These are phyloP conservation scores for Xerocomus tenax DNA, from an alignment of 1,284 basidiomycete species.

Conservation along the genomic window DNA sequence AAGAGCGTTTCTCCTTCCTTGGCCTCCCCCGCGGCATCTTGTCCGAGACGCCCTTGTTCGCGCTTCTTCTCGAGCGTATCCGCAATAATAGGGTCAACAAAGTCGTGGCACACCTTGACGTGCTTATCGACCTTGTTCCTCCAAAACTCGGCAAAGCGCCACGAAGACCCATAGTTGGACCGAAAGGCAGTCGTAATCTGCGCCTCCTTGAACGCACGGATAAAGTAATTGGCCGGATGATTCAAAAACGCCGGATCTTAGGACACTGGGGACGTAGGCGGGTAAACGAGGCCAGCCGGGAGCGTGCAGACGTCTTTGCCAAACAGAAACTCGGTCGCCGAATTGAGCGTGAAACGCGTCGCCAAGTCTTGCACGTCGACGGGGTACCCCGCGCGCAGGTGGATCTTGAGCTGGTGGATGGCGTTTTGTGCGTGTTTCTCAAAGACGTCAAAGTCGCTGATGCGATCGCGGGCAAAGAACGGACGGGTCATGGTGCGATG, in stretches of 20 bases:
- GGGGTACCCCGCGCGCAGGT: slow-evolving; percentile 35
- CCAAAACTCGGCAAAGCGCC: slow-evolving; percentile 26
- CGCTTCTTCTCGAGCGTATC: slow-evolving; percentile 24
- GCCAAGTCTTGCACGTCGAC: slow-evolving; percentile 44
- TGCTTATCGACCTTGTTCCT: slow-evolving; percentile 15
- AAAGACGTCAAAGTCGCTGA: slow-evolving; percentile 47
- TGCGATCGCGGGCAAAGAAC: slow-evolving; percentile 44
- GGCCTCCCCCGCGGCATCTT: slow-evolving; percentile 2
- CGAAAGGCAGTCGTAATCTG: slow-evolving; percentile 12
- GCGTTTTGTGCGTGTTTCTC: slow-evolving; percentile 38
- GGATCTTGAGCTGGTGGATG: slow-evolving; percentile 33
- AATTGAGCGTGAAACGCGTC: slow-evolving; percentile 41
- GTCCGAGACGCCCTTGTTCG: slow-evolving; percentile 3
- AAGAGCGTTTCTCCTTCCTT: slow-evolving; percentile 25
- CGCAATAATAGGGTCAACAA: slow-evolving; percentile 27
- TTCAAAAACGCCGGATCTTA: slow-evolving; percentile 11
- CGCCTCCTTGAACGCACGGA: slow-evolving; percentile 21
- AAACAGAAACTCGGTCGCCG: slow-evolving; percentile 46
- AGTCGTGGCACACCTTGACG: slow-evolving; percentile 18
- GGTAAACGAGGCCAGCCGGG: slow-evolving; percentile 31
- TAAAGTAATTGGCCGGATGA: slow-evolving; percentile 25
- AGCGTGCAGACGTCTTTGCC: slow-evolving; percentile 36
- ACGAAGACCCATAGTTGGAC: slow-evolving; percentile 17
- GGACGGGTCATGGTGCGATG: slow-evolving; percentile 49
- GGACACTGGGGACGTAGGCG: slow-evolving; percentile 23